phyloP scores from a whole-genome alignment of 2,329 filamentous ascomycete species.

The Neurospora crassa region DNA sequence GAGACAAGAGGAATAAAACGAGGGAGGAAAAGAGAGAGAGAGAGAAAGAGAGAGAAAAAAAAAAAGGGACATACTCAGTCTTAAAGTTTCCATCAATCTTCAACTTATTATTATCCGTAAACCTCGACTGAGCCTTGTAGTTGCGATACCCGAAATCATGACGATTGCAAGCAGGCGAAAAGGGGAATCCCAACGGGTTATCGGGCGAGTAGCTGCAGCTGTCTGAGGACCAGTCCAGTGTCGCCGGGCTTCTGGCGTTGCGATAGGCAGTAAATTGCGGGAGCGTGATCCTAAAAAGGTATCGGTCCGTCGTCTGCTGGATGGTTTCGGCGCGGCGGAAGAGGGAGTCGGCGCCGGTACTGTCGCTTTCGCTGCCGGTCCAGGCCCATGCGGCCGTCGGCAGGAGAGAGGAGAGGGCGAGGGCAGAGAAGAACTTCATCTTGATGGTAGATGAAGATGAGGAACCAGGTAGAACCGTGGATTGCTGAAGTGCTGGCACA shows the following conservation, averaged over 20 bases:
- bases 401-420: conserved; percentile 14
- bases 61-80: conserved; percentile 25
- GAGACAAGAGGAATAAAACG: conserved; percentile 28
- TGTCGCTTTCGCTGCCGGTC: conserved; percentile 3
- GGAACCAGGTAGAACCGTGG: not conserved
- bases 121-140: conserved; percentile 38
- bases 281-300: conserved; percentile 36
- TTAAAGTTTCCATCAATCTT: conserved; percentile 42
- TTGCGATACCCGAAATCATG: conserved; percentile 50
- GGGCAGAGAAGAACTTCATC: conserved; percentile 25
- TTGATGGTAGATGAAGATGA: not conserved
- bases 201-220: conserved; percentile 33
- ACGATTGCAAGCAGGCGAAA: conserved; percentile 36
- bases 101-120: conserved; percentile 31
- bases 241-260: conserved; percentile 28
- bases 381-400: conserved; percentile 4
- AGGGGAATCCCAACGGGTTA: conserved; percentile 35
- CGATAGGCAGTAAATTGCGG: conserved; percentile 31
- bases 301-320: conserved; percentile 31
- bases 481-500: not conserved
- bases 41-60: conserved; percentile 30
- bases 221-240: conserved; percentile 32
- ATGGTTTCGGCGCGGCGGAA: conserved; percentile 9
- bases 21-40: conserved; percentile 11
- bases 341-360: not conserved